A percentile compares a stretch with the other conserved stretches of the same genome.
These are phyloP conservation scores for Thelephora terrestris DNA, from an alignment of 1,284 basidiomycete species.

Conservation along the genomic window DNA sequence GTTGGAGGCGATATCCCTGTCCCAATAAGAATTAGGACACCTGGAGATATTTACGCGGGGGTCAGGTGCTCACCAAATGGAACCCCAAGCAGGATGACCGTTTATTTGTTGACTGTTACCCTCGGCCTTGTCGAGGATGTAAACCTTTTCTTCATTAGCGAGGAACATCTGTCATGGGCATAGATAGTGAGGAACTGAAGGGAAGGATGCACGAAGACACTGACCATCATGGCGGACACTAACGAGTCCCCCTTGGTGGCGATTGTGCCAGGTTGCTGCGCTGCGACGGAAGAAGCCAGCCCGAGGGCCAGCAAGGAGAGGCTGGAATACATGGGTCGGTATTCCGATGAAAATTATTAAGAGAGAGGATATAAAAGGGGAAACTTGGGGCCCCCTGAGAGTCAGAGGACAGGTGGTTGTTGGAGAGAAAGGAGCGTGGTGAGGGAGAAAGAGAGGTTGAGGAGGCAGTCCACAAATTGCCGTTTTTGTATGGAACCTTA, in stretches of 20 bases:
- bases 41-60: background rate
- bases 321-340: slow-evolving; percentile 16
- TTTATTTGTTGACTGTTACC: slow-evolving; percentile 41
- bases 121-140: slow-evolving; percentile 41
- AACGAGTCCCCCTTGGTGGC: slow-evolving; percentile 36
- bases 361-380: no score
- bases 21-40: background rate
- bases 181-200: slow-evolving; percentile 1
- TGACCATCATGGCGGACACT: slow-evolving; percentile 41
- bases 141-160: slow-evolving; percentile 32
- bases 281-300: slow-evolving; percentile 16
- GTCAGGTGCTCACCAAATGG: slow-evolving; percentile 21
- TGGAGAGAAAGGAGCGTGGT: background rate
- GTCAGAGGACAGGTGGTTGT: background rate
- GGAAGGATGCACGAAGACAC: slow-evolving; percentile 4
- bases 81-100: slow-evolving; percentile 31
- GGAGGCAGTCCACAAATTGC: background rate
- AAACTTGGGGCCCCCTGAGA: background rate
- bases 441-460: background rate
- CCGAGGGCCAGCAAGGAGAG: slow-evolving; percentile 20
- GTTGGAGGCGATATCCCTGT: slow-evolving; percentile 43
- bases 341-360: no score
- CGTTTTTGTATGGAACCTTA: background rate
- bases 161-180: slow-evolving; percentile 29
- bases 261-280: slow-evolving; percentile 28